These are phyloP conservation scores for Acacia confusa DNA, from an alignment of 306 rosid genomes.

Conservation along the genomic window DNA sequence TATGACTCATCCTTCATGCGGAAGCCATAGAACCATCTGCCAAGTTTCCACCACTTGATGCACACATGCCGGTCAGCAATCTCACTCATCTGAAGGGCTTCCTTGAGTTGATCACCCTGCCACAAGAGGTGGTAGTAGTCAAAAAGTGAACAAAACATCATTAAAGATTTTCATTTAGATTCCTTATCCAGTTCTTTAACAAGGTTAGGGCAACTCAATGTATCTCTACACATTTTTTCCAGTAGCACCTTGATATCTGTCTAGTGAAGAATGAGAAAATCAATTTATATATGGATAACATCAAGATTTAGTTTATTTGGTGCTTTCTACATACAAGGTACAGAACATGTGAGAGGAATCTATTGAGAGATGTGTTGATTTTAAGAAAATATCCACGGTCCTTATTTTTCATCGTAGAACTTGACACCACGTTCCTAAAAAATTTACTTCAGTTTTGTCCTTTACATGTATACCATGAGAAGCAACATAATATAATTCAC, in stretches of 20 bases:
- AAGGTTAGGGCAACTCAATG: not conserved
- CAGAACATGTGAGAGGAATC: not conserved
- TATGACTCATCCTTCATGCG: constrained; percentile 71
- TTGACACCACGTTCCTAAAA: not conserved
- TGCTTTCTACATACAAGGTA: not conserved
- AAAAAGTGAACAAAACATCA: not conserved
- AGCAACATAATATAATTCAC: not conserved
- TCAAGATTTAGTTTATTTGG: not conserved
- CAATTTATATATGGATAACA: not conserved
- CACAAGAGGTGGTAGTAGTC: constrained; percentile 27
- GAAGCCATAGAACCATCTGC: constrained; percentile 80
- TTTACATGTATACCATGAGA: not conserved
- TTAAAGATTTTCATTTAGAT: not conserved
- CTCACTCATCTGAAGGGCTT: constrained; percentile 46
- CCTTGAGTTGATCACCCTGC: constrained; percentile 52
- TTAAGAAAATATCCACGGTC: not conserved
- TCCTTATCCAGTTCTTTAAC: not conserved
- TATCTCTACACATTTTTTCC: not conserved
- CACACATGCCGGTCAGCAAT: constrained; percentile 58
- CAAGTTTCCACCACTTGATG: constrained; percentile 90
- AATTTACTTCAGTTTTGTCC: not conserved
- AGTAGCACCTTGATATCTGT: not conserved
- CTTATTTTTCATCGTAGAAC: not conserved
- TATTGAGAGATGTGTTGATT: not conserved
- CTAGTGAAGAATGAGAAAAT: not conserved